phyloP scores from a whole-genome alignment of 164 flowering plant genomes.

The Aristolochia fimbriata region DNA sequence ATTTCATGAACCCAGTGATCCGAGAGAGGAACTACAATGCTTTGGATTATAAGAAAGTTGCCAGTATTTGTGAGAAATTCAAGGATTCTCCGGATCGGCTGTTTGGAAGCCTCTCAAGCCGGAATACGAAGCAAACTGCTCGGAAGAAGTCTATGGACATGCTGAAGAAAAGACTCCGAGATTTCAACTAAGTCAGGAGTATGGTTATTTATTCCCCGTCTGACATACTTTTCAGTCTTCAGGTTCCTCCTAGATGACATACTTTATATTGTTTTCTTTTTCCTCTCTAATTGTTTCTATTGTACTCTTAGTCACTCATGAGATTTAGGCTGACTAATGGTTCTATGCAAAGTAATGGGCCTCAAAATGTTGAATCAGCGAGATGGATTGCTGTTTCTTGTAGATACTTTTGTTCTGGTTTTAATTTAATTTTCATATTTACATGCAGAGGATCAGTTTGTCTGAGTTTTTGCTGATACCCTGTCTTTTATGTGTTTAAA shows the following conservation, averaged over 20 bases:
- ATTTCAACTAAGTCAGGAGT: conserved; percentile 46
- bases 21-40: conserved; percentile 60
- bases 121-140: conserved; percentile 64
- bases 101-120: conserved; percentile 69
- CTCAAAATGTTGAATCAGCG: not conserved
- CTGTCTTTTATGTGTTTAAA: not conserved
- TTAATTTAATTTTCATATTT: not conserved
- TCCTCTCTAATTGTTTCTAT: not conserved
- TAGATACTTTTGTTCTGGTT: not conserved
- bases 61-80: conserved; percentile 64
- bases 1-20: conserved; percentile 85
- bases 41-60: conserved; percentile 76
- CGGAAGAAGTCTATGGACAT: conserved; percentile 82
- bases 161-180: conserved; percentile 68
- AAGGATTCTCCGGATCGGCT: conserved; percentile 80
- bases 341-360: not conserved
- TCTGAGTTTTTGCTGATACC: not conserved
- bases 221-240: not conserved
- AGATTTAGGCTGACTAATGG: not conserved
- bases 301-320: not conserved
- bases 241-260: no score
- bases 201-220: not conserved
- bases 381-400: not conserved
- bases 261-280: not conserved
- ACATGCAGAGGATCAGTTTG: not conserved